phyloP scores from a whole-genome alignment of 192 early-diverging fungal genomes.

The Linnemannia elongata region DNA sequence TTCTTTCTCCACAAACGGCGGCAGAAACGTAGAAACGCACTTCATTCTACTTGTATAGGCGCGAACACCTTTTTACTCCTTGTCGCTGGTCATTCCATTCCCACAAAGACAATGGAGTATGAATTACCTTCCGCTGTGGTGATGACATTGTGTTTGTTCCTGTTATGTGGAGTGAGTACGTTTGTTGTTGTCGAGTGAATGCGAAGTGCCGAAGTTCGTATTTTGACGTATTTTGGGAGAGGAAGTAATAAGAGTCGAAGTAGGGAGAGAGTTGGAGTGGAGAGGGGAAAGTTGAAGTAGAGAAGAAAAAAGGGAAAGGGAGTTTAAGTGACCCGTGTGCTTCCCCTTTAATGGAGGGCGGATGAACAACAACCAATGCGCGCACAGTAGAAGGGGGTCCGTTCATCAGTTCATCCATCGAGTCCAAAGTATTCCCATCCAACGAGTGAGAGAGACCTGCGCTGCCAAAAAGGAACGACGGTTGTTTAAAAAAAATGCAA shows the following conservation, averaged over 20 bases:
- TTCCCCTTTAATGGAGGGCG: background rate
- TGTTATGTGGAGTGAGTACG: background rate
- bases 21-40: background rate
- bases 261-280: background rate
- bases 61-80: too few species aligned
- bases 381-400: background rate
- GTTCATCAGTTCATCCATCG: background rate
- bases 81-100: background rate
- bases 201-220: background rate
- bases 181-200: too few species aligned
- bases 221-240: background rate
- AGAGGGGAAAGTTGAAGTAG: background rate
- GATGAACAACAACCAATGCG: background rate
- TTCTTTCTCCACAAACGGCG: background rate
- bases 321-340: background rate
- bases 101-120: background rate
- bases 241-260: background rate
- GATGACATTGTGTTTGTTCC: slow-evolving; percentile 6
- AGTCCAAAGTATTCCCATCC: background rate
- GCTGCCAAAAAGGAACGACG: background rate
- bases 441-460: background rate
- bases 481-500: slow-evolving; percentile 13
- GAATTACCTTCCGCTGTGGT: background rate
- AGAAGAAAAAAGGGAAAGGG: background rate
- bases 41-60: too few species aligned